A percentile compares a stretch with the other conserved stretches of the same genome.
phyloP scores from a whole-genome alignment of 1,284 basidiomycete genomes.

The Heterobasidion parviporum region DNA sequence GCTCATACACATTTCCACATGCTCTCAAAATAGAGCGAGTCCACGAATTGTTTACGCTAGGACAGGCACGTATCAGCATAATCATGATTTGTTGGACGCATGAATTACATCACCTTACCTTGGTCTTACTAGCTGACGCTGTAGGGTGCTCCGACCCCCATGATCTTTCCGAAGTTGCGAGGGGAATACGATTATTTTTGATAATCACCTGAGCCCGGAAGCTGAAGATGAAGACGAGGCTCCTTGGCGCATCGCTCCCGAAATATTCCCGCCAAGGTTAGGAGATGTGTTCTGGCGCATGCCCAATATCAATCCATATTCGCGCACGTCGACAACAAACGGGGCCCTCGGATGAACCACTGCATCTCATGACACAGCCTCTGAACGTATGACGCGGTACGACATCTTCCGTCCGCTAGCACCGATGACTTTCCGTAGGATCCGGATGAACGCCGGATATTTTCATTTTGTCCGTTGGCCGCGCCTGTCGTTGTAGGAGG shows the following conservation, averaged over 20 bases:
- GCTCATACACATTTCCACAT: too few species aligned
- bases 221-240: too few species aligned
- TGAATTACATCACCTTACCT: too few species aligned
- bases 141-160: too few species aligned
- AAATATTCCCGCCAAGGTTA: not conserved
- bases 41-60: too few species aligned
- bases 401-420: slow-evolving; percentile 14
- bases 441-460: slow-evolving; percentile 37
- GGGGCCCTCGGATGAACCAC: slow-evolving; percentile 3
- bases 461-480: slow-evolving; percentile 13
- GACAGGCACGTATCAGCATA: too few species aligned
- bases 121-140: too few species aligned
- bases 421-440: slow-evolving; percentile 37
- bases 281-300: not conserved
- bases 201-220: too few species aligned
- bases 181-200: too few species aligned
- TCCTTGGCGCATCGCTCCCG: not conserved
- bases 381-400: not conserved
- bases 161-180: too few species aligned
- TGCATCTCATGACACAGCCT: slow-evolving; percentile 15
- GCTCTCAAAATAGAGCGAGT: too few species aligned
- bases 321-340: not conserved
- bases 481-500: not conserved
- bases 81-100: too few species aligned
- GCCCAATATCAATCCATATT: not conserved